Percentiles rank a stretch among this genome's conserved stretches.
Conservation (phyloP, 1,284 basidiomycete species). For the Mycosarcoma mackinlayi region DNA sequence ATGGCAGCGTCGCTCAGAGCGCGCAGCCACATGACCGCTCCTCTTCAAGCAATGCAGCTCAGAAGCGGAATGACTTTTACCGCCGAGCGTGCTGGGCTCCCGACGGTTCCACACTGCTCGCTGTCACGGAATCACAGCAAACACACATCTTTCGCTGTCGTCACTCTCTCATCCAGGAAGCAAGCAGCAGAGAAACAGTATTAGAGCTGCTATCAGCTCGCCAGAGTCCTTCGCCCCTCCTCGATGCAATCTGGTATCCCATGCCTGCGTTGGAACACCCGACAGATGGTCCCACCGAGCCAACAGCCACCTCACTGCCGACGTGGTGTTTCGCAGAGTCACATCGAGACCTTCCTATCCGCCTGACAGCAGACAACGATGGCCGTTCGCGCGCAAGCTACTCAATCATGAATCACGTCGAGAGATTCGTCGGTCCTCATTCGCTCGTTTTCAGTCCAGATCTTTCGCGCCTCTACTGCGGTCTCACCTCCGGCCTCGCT, state of each 20-base stretch:
- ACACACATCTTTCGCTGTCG: constrained; percentile 32
- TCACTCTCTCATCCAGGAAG: too few species aligned
- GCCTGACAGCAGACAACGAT: constrained; percentile 42
- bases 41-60: too few species aligned
- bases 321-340: constrained; percentile 58
- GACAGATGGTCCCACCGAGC: background rate
- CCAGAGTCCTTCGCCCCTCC: constrained; percentile 43
- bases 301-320: background rate
- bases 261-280: constrained; percentile 21
- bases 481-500: constrained; percentile 31
- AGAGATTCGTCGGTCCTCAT: constrained; percentile 54
- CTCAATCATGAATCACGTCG: constrained; percentile 60
- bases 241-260: constrained; percentile 58
- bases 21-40: background rate
- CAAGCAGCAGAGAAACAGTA: background rate
- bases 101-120: constrained; percentile 49
- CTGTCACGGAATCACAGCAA: constrained; percentile 48
- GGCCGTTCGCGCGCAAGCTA: constrained; percentile 46
- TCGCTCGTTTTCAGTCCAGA: constrained; percentile 52
- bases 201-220: background rate
- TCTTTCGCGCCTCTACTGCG: constrained; percentile 54
- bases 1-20: too few species aligned
- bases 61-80: constrained; percentile 22
- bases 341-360: constrained; percentile 46
- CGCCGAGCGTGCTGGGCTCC: constrained; percentile 48